These are phyloP conservation scores for Leccinum subatratum DNA, from an alignment of 1,284 basidiomycete species.

Conservation along the genomic window DNA sequence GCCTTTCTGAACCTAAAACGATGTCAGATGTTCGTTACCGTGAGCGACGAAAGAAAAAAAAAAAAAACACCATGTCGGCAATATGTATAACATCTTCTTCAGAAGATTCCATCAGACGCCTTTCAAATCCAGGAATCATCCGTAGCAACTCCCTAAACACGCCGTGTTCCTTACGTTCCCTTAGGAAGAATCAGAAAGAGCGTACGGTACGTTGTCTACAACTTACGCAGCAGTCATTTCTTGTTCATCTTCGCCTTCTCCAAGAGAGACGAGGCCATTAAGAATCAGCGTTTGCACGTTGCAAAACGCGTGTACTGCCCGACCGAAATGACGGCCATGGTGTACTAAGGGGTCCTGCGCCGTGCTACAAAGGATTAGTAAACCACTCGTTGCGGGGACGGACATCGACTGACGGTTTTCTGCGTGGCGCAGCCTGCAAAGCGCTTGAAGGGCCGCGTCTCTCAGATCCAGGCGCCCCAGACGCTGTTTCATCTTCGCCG, in stretches of 20 bases:
- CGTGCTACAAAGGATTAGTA: neutral
- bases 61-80: neutral
- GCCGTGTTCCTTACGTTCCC: neutral
- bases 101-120: neutral
- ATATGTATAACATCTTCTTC: neutral
- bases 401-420: neutral
- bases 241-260: no score
- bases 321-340: no score
- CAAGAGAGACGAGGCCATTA: no score
- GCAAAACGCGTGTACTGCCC: no score
- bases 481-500: neutral
- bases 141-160: neutral
- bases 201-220: no score
- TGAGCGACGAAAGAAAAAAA: neutral
- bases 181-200: no score
- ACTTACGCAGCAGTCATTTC: no score
- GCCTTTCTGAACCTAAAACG: neutral
- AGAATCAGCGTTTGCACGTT: no score
- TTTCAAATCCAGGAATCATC: neutral
- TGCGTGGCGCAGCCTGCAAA: neutral
- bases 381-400: neutral
- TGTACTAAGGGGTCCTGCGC: neutral
- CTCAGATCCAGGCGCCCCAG: neutral
- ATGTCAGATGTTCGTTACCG: neutral
- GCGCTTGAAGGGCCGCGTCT: neutral